phyloP scores from a whole-genome alignment of 768 basidiomycete genomes.

The Strobilomyces dryophilus region DNA sequence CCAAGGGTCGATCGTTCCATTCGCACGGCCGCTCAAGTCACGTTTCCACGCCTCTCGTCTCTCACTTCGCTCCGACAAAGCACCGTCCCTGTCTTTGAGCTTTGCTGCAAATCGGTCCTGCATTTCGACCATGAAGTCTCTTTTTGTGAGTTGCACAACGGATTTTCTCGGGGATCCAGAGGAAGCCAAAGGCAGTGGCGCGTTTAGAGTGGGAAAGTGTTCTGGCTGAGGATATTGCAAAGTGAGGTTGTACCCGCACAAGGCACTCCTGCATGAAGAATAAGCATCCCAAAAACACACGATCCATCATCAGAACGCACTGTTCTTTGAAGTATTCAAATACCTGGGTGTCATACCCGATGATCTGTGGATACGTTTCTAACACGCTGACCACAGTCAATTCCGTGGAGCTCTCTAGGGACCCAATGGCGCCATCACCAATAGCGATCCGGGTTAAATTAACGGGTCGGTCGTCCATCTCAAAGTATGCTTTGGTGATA shows the following conservation, averaged over 20 bases:
- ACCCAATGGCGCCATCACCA: slow-evolving; percentile 59
- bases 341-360: slow-evolving; percentile 62
- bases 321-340: slow-evolving; percentile 65
- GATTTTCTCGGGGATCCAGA: background rate
- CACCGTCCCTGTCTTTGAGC: slow-evolving; percentile 8
- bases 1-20: slow-evolving; percentile 56
- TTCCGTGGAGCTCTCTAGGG: slow-evolving; percentile 44
- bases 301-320: slow-evolving; percentile 35
- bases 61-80: slow-evolving; percentile 14
- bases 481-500: slow-evolving; percentile 68
- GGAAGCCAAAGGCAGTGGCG: slow-evolving; percentile 26
- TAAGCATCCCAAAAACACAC: background rate
- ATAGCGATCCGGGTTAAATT: slow-evolving; percentile 64
- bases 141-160: slow-evolving; percentile 2
- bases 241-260: slow-evolving; percentile 63
- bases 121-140: slow-evolving; percentile 8
- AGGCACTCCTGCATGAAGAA: slow-evolving; percentile 39
- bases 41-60: slow-evolving; percentile 37
- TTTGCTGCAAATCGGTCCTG: slow-evolving; percentile 2
- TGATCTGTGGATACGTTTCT: slow-evolving; percentile 73
- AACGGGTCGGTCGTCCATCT: slow-evolving; percentile 56
- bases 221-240: slow-evolving; percentile 65
- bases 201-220: slow-evolving; percentile 37
- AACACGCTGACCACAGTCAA: slow-evolving; percentile 56
- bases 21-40: slow-evolving; percentile 45